Conservation (phyloP, 352 stramenopile genomes). For the Globisporangium iwayamae region DNA sequence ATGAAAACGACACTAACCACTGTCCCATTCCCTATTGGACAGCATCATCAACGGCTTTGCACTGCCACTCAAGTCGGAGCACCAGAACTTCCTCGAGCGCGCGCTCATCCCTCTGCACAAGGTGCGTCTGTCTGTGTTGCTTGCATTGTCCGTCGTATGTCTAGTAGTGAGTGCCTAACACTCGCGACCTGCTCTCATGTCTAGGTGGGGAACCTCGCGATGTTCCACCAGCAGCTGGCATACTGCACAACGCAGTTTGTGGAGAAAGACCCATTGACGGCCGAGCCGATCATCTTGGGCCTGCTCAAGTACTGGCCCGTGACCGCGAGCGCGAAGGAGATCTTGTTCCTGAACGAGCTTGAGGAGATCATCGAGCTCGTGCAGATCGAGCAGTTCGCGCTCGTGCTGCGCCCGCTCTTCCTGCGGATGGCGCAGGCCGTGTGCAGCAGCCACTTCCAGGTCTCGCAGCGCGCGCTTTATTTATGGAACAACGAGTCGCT, state of each 20-base stretch:
- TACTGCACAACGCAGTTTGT: slow-evolving; percentile 99
- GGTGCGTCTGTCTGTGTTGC: too few relatives aligned
- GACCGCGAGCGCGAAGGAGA: slow-evolving; percentile 89
- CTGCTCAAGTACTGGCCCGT: slow-evolving; percentile 96
- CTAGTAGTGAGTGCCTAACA: too few relatives aligned
- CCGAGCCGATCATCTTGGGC: slow-evolving; percentile 91
- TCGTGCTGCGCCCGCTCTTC: slow-evolving; percentile 65
- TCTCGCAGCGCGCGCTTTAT: slow-evolving; percentile 96
- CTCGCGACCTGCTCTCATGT: too few relatives aligned
- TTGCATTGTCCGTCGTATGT: too few relatives aligned
- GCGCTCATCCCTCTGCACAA: slow-evolving; percentile 98
- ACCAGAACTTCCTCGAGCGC: slow-evolving; percentile 93
- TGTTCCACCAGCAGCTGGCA: slow-evolving; percentile 98
- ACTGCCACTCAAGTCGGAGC: slow-evolving; percentile 97
- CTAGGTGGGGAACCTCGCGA: slow-evolving; percentile 87
- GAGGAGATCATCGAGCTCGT: slow-evolving; percentile 98
- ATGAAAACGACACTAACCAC: too few relatives aligned
- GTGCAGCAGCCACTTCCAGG: slow-evolving; percentile 95
- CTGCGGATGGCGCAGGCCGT: slow-evolving; percentile 82
- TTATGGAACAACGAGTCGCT: slow-evolving; percentile 99
- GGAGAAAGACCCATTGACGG: slow-evolving; percentile 97
- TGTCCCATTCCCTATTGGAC: slow-evolving; percentile 1
- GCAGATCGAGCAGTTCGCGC: slow-evolving; percentile 70
- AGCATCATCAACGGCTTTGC: slow-evolving; percentile 99
- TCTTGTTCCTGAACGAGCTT: slow-evolving; percentile 97